Conservation (phyloP, 2,329 filamentous ascomycete genomes). For the Penicillium thymicola region DNA sequence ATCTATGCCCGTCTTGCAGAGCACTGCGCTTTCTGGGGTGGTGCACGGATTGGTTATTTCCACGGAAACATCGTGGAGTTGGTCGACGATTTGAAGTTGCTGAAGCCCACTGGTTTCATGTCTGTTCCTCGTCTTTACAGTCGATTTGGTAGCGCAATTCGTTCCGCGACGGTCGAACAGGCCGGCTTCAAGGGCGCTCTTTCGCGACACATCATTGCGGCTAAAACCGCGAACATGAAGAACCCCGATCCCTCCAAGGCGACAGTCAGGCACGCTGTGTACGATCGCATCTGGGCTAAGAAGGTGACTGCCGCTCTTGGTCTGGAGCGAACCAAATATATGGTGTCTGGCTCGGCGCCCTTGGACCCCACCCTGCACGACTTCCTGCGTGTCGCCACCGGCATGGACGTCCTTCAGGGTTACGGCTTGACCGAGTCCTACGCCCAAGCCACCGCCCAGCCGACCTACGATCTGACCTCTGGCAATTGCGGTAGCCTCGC, state of each 20-base stretch:
- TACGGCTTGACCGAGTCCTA: slow-evolving; percentile 95
- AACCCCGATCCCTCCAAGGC: slow-evolving; percentile 65
- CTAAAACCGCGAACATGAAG: slow-evolving; percentile 77
- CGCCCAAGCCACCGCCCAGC: slow-evolving; percentile 69
- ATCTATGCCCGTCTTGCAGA: slow-evolving; percentile 88
- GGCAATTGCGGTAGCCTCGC: slow-evolving; percentile 79
- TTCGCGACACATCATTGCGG: slow-evolving; percentile 72
- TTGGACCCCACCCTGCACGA: slow-evolving; percentile 84
- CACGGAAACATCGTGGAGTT: slow-evolving; percentile 83
- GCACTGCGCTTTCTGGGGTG: slow-evolving; percentile 68
- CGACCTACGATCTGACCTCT: slow-evolving; percentile 65
- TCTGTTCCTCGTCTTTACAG: slow-evolving; percentile 92
- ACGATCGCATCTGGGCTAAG: slow-evolving; percentile 76
- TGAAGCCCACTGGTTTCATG: slow-evolving; percentile 77
- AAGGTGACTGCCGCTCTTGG: slow-evolving; percentile 84
- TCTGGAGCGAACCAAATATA: slow-evolving; percentile 66
- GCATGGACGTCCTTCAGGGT: slow-evolving; percentile 75
- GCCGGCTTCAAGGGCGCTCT: slow-evolving; percentile 76
- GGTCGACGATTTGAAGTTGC: slow-evolving; percentile 84
- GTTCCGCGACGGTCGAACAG: slow-evolving; percentile 72
- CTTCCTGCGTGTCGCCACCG: slow-evolving; percentile 82
- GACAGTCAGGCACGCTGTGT: slow-evolving; percentile 54
- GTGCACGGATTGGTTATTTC: slow-evolving; percentile 82
- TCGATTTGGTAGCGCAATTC: slow-evolving; percentile 80
- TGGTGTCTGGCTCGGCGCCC: slow-evolving; percentile 87